Percentiles rank a stretch among this genome's conserved stretches.
Evolutionary conservation across 2,329 filamentous ascomycete genomes (phyloP).

Genomic region (Colletotrichum limetticola): DNA sequence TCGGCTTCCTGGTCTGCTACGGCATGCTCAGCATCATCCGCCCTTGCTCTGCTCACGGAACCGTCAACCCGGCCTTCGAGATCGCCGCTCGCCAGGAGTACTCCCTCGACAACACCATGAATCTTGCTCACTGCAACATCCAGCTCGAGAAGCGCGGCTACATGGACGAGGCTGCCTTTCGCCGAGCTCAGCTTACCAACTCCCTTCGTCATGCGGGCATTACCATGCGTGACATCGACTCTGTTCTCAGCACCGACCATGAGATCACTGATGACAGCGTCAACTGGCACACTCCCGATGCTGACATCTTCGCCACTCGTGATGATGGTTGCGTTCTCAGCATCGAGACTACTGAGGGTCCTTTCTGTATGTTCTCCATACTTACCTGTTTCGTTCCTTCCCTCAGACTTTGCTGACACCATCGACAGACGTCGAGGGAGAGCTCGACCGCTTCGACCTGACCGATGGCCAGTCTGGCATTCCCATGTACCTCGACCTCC

Average conservation of each 20-base stretch:
- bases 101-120: conserved; percentile 8
- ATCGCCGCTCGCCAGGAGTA: conserved; percentile 12
- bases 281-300: conserved; percentile 5
- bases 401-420: background rate
- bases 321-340: conserved; percentile 22
- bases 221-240: background rate
- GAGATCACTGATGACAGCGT: conserved; percentile 18
- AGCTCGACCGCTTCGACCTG: conserved; percentile 19
- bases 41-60: conserved; percentile 3
- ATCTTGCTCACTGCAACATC: conserved; percentile 12
- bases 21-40: background rate
- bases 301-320: conserved; percentile 20
- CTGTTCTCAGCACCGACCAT: conserved; percentile 14
- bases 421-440: conserved; percentile 22
- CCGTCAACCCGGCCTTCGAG: background rate
- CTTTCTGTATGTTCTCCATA: conserved; percentile 4
- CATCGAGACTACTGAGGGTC: conserved; percentile 12
- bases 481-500: conserved; percentile 22
- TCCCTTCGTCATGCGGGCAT: background rate
- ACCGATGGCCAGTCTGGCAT: conserved; percentile 16
- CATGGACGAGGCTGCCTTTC: background rate
- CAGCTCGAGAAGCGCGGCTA: conserved; percentile 12
- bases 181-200: conserved; percentile 5
- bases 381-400: background rate
- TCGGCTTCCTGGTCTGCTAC: background rate